Conservation (phyloP, 1,284 basidiomycete genomes). For the Cystobasidium sp. region DNA sequence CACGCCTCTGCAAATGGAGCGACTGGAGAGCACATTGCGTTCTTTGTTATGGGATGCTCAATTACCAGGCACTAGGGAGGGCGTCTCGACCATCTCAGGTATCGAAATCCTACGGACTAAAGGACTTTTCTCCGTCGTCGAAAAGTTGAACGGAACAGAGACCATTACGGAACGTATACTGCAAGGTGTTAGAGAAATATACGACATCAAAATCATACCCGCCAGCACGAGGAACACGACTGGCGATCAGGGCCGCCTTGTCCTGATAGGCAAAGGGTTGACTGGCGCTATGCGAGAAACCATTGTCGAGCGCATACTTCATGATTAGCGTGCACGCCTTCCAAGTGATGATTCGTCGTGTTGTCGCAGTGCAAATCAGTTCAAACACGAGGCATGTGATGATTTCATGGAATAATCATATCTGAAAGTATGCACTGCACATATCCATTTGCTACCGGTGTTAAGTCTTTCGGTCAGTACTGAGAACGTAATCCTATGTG, state of each 20-base stretch:
- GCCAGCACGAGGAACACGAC: background rate
- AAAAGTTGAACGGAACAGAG: background rate
- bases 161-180: constrained; percentile 65
- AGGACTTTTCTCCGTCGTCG: constrained; percentile 63
- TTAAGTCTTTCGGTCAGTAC: no score
- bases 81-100: constrained; percentile 13
- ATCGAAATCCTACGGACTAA: constrained; percentile 80
- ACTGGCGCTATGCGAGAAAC: background rate
- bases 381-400: no score
- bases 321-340: background rate
- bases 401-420: no score
- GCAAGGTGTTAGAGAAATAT: constrained; percentile 84
- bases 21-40: constrained; percentile 76
- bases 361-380: no score
- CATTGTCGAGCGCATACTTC: background rate
- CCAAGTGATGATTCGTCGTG: no score
- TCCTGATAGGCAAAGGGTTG: constrained; percentile 83
- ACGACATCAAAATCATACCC: constrained; percentile 67
- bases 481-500: no score
- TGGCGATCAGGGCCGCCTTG: constrained; percentile 64
- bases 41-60: constrained; percentile 73
- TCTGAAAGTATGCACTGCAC: no score
- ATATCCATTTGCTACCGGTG: no score
- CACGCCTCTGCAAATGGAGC: background rate
- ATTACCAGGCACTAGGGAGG: constrained; percentile 32